These are phyloP conservation scores for Quercus gilva DNA, from an alignment of 306 rosid species.

Conservation along the genomic window DNA sequence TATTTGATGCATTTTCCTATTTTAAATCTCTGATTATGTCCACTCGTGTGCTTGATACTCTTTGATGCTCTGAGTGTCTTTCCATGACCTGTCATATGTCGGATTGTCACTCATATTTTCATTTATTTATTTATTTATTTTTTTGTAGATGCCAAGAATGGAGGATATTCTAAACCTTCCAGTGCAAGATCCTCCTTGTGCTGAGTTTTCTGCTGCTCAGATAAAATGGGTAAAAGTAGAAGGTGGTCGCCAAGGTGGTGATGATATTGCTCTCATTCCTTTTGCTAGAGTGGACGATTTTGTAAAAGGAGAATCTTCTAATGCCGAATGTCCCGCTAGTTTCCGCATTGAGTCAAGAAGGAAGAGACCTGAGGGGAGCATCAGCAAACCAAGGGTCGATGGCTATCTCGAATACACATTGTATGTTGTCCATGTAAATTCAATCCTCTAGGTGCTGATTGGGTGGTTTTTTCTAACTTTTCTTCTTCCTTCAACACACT, in stretches of 20 bases:
- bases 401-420: conserved; percentile 76
- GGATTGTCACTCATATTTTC: not conserved
- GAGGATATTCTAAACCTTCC: conserved; percentile 81
- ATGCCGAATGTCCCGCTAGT: conserved; percentile 65
- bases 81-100: not conserved
- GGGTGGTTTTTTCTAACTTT: not conserved
- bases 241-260: conserved; percentile 87
- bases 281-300: conserved; percentile 75
- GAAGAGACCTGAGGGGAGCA: conserved; percentile 59
- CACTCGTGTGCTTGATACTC: not conserved
- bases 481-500: not conserved
- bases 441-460: not conserved
- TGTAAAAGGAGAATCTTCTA: conserved; percentile 73
- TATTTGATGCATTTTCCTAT: not conserved
- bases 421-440: conserved; percentile 33
- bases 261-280: conserved; percentile 71
- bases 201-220: conserved; percentile 63
- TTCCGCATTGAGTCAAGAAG: conserved; percentile 75
- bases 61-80: not conserved
- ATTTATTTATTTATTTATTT: conserved; percentile 11
- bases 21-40: not conserved
- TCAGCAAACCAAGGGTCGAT: conserved; percentile 78
- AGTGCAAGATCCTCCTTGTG: conserved; percentile 60
- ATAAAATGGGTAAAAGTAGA: conserved; percentile 69
- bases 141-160: conserved; percentile 68